A percentile compares a stretch with the other conserved stretches of the same genome.
phyloP scores from a whole-genome alignment of 1,139 yeast species.

The Yamadazyma blattariae region DNA sequence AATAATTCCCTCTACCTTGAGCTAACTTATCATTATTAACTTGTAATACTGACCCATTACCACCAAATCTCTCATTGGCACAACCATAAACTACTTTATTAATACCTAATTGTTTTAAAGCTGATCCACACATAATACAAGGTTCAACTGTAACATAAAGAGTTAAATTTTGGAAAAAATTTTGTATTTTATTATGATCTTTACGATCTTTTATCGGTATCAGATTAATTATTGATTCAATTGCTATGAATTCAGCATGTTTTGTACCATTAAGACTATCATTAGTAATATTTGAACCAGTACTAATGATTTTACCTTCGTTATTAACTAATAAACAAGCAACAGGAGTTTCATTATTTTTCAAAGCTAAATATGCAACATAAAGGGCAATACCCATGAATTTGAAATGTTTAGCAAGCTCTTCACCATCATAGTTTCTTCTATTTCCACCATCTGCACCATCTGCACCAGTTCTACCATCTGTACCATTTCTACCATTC shows the following conservation, averaged over 20 bases:
- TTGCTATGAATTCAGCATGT: slow-evolving; percentile 90
- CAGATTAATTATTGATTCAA: slow-evolving; percentile 46
- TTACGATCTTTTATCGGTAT: neutral
- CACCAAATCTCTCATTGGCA: slow-evolving; percentile 94
- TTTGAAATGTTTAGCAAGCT: slow-evolving; percentile 20
- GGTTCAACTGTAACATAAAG: slow-evolving; percentile 97
- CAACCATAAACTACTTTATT: slow-evolving; percentile 82
- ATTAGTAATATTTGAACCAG: slow-evolving; percentile 90
- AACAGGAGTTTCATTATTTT: slow-evolving; percentile 70
- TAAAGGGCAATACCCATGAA: slow-evolving; percentile 39
- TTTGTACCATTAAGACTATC: slow-evolving; percentile 77
- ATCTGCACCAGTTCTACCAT: no score
- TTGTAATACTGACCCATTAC: slow-evolving; percentile 82
- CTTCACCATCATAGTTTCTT: no score
- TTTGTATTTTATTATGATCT: slow-evolving; percentile 15
- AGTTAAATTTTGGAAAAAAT: slow-evolving; percentile 48
- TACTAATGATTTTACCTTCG: slow-evolving; percentile 53
- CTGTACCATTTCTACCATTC: no score
- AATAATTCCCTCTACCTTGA: slow-evolving; percentile 26
- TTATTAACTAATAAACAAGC: slow-evolving; percentile 58
- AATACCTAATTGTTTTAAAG: slow-evolving; percentile 77
- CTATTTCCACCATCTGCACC: no score
- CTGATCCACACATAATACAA: slow-evolving; percentile 97
- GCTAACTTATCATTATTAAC: slow-evolving; percentile 48
- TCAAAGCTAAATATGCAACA: slow-evolving; percentile 40